phyloP scores from a whole-genome alignment of 1,139 yeast species.

The Groenewaldozyma sp. region DNA sequence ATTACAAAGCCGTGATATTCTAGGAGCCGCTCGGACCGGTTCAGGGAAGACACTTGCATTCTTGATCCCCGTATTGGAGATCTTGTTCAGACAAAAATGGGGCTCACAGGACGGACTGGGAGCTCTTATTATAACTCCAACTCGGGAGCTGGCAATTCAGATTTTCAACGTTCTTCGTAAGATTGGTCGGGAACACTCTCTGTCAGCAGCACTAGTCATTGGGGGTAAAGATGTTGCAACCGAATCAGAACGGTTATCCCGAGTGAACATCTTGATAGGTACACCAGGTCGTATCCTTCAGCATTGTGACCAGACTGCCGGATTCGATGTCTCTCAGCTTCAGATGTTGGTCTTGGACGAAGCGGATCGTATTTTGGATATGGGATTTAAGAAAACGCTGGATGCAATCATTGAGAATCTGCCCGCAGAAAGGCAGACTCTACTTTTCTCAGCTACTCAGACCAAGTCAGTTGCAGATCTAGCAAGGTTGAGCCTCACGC shows the following conservation, averaged over 20 bases:
- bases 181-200: constrained; percentile 69
- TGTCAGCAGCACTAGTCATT: constrained; percentile 91
- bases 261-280: constrained; percentile 81
- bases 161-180: constrained; percentile 82
- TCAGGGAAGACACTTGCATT: constrained; percentile 95
- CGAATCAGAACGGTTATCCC: constrained; percentile 77
- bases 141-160: constrained; percentile 90
- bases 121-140: constrained; percentile 85
- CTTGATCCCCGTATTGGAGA: constrained; percentile 73
- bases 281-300: constrained; percentile 95
- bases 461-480: constrained; percentile 79
- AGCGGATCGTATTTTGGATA: constrained; percentile 92
- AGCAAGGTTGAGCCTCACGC: constrained; percentile 77
- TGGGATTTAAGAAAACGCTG: constrained; percentile 88
- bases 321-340: constrained; percentile 68
- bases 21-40: constrained; percentile 95
- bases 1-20: constrained; percentile 69
- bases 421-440: constrained; percentile 74
- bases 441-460: constrained; percentile 88
- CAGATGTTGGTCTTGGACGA: constrained; percentile 86
- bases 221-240: constrained; percentile 92
- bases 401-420: constrained; percentile 79
- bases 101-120: constrained; percentile 89
- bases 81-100: constrained; percentile 63
- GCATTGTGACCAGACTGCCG: constrained; percentile 90